Conservation (phyloP, 805 yeast genomes). For the Lipomyces sp. region DNA sequence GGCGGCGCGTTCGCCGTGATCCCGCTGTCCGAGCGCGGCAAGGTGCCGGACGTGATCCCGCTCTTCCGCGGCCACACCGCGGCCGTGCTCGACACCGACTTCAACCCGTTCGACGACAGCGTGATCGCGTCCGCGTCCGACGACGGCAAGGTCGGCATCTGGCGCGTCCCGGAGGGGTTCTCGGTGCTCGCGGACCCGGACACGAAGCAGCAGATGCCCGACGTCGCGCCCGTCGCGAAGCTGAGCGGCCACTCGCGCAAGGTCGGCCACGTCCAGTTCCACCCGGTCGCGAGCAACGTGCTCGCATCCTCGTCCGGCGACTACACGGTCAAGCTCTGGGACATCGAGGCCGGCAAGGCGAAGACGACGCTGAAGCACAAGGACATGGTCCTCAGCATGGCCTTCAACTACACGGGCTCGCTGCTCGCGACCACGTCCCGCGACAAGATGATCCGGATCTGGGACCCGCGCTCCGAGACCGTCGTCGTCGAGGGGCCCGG, state of each 20-base stretch:
- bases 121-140: slow-evolving; percentile 77
- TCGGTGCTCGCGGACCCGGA: slow-evolving; percentile 55
- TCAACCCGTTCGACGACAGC: slow-evolving; percentile 82
- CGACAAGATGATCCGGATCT: slow-evolving; percentile 83
- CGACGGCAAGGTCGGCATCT: slow-evolving; percentile 73
- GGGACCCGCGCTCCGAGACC: slow-evolving; percentile 81
- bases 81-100: slow-evolving; percentile 90
- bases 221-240: slow-evolving; percentile 65
- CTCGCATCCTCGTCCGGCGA: slow-evolving; percentile 90
- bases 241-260: slow-evolving; percentile 80
- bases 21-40: slow-evolving; percentile 82
- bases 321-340: slow-evolving; percentile 89
- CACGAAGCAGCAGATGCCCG: slow-evolving; percentile 62
- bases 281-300: slow-evolving; percentile 82
- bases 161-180: slow-evolving; percentile 84
- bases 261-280: slow-evolving; percentile 87
- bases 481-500: slow-evolving; percentile 80
- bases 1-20: slow-evolving; percentile 97
- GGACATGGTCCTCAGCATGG: slow-evolving; percentile 88
- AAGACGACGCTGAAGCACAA: slow-evolving; percentile 74
- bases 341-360: slow-evolving; percentile 69
- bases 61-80: slow-evolving; percentile 95
- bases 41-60: slow-evolving; percentile 89
- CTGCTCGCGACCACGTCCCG: slow-evolving; percentile 83
- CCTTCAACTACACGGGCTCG: slow-evolving; percentile 87